phyloP scores from a whole-genome alignment of 1,139 yeast species.

The Kodamaea ohmeri region DNA sequence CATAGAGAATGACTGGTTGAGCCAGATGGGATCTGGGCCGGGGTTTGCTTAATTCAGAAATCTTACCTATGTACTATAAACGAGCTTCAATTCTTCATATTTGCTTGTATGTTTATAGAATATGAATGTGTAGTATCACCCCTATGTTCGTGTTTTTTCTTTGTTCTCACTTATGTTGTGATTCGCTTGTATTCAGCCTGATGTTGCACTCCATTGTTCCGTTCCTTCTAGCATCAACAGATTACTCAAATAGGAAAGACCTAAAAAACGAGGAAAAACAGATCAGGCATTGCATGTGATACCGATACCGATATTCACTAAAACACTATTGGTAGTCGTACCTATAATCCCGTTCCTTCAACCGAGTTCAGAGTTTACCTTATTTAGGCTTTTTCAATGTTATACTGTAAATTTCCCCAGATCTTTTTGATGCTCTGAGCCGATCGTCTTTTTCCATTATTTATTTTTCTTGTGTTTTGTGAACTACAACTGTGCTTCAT shows the following conservation, averaged over 20 bases:
- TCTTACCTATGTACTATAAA: not conserved
- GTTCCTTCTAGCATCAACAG: too few relatives aligned
- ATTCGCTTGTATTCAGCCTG: too few relatives aligned
- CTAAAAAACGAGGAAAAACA: not conserved
- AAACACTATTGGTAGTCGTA: too few relatives aligned
- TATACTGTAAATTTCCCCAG: slow-evolving; percentile 1
- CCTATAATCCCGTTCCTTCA: too few relatives aligned
- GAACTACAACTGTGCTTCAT: not conserved
- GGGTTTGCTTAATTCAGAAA: slow-evolving; percentile 21
- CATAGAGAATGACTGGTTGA: slow-evolving; percentile 31
- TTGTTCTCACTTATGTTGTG: too few relatives aligned
- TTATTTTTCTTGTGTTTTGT: slow-evolving; percentile 2
- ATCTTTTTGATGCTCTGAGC: not conserved
- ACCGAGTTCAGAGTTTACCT: too few relatives aligned
- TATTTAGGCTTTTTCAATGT: not conserved
- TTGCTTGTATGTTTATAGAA: not conserved
- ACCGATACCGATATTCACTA: too few relatives aligned
- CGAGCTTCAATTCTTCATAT: slow-evolving; percentile 1
- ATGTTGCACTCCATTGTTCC: too few relatives aligned
- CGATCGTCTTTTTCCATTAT: not conserved
- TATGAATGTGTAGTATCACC: not conserved
- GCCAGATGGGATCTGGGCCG: slow-evolving; percentile 39
- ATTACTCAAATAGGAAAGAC: not conserved
- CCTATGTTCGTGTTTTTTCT: too few relatives aligned
- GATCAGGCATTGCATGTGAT: slow-evolving; percentile 1